These are phyloP conservation scores for Clavariopsis aquatica DNA, from an alignment of 495 filamentous ascomycete genomes.

Conservation along the genomic window DNA sequence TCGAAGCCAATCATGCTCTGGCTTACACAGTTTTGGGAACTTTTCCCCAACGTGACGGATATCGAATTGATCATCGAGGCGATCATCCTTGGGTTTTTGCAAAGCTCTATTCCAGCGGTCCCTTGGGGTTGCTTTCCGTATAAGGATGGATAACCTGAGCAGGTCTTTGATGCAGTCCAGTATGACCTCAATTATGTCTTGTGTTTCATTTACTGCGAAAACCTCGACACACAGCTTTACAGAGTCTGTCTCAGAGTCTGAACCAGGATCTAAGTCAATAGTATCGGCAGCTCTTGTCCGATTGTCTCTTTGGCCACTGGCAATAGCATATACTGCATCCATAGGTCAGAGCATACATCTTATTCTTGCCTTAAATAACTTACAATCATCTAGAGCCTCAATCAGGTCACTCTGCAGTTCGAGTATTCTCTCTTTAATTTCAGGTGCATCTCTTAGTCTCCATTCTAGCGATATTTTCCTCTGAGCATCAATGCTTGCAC, in stretches of 20 bases:
- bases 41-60: slow-evolving; percentile 37
- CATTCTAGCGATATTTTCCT: slow-evolving; percentile 35
- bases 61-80: slow-evolving; percentile 18
- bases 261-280: not conserved
- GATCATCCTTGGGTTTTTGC: slow-evolving; percentile 23
- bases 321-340: slow-evolving; percentile 20
- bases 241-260: too few species aligned
- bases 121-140: slow-evolving; percentile 31
- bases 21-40: slow-evolving; percentile 22
- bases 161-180: slow-evolving; percentile 28
- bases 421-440: slow-evolving; percentile 29
- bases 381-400: slow-evolving; percentile 36
- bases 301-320: slow-evolving; percentile 23
- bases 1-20: slow-evolving; percentile 22
- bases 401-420: slow-evolving; percentile 35
- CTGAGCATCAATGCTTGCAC: slow-evolving; percentile 21
- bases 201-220: too few species aligned
- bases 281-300: not conserved
- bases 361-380: not conserved
- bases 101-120: slow-evolving; percentile 34
- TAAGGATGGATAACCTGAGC: slow-evolving; percentile 33
- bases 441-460: slow-evolving; percentile 37
- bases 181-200: slow-evolving; percentile 12
- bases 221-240: too few species aligned
- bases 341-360: too few species aligned